Evolutionary conservation across 495 filamentous ascomycete genomes (phyloP), one percentile per base, ranked within the genome.

Genomic region (Xanthoparmelia taractica): DNA sequence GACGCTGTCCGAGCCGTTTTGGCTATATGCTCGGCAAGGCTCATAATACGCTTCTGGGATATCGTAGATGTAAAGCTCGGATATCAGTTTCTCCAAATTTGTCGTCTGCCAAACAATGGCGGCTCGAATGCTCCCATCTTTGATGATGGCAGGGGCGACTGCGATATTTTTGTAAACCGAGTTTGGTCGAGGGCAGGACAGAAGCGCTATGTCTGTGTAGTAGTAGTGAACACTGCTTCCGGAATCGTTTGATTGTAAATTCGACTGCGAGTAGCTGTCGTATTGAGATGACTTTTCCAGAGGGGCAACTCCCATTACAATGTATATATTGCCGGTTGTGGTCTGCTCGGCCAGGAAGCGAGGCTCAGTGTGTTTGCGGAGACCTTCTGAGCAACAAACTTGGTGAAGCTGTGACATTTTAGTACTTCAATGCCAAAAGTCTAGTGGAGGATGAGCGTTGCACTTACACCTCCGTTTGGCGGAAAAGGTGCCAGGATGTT

Each of bases 21-120:
- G 55, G 29, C 27, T 43, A 29, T 37, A 18, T n/a, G 40, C 27
- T 27, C 29, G 12, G 34, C 20, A 15, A 1, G 63, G 45, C n/a
- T 25, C 43, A 25, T 50, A 20, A 27, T 57, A 60, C 2, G 48
- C 18, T 11, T 38, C 27, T 37, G 43, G 37, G 27, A 47, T 23
- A 25, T 61, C 48, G 50, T 65, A 65, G 2, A 61, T 20, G 29
- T 61, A 65, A 31, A 65, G 48, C 36, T 40, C 43, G 48, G 58
- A 56, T 23, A 7, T 25, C 27, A 8, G 27, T 27, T 17, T 17
- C 34, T 37, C 37, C 25, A 58, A 40, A 27, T 40, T 11, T 41
- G 34, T 29, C 12, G 36, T 58, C 36, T 58, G 57, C 63, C 63
- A 65, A 45, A 65, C 11, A 23, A 65, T 27, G 17, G 48, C 63